These are phyloP conservation scores for Penicillium rolfsii DNA, from an alignment of 2,329 filamentous ascomycete species.

Conservation along the genomic window DNA sequence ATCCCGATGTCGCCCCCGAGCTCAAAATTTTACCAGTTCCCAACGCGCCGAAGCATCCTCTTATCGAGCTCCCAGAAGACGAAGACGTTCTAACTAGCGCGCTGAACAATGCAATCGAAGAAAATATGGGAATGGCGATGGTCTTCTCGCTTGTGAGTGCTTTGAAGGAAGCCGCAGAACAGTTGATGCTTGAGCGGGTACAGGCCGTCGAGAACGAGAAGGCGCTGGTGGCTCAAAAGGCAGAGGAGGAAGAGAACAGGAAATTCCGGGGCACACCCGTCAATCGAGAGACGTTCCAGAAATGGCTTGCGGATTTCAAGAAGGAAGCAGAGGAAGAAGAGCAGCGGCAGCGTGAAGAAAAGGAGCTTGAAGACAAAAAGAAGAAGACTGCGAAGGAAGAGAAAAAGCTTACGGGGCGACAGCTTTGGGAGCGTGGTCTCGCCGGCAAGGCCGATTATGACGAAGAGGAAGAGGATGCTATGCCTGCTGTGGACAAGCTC, in stretches of 20 bases:
- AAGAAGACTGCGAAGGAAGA: slow-evolving; percentile 70
- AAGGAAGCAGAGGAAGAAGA: slow-evolving; percentile 79
- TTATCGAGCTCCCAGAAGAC: slow-evolving; percentile 81
- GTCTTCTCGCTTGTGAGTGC: slow-evolving; percentile 86
- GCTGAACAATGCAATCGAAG: slow-evolving; percentile 76
- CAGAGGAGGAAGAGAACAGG: slow-evolving; percentile 88
- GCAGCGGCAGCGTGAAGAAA: slow-evolving; percentile 67
- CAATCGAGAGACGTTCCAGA: slow-evolving; percentile 80
- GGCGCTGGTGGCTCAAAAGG: slow-evolving; percentile 60
- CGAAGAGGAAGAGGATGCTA: slow-evolving; percentile 65
- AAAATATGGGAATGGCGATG: slow-evolving; percentile 98
- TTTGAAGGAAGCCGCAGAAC: slow-evolving; percentile 88
- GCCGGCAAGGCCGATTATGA: slow-evolving; percentile 68
- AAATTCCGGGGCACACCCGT: slow-evolving; percentile 94
- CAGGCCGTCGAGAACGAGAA: slow-evolving; percentile 60
- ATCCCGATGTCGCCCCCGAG: slow-evolving; percentile 83
- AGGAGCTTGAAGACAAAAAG: slow-evolving; percentile 77
- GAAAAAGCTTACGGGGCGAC: slow-evolving; percentile 69
- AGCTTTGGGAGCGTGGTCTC: slow-evolving; percentile 77
- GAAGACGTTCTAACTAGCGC: slow-evolving; percentile 71
- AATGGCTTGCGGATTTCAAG: slow-evolving; percentile 78
- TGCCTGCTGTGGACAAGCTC: slow-evolving; percentile 67
- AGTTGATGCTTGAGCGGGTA: slow-evolving; percentile 74
- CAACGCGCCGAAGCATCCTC: slow-evolving; percentile 69
- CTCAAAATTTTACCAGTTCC: slow-evolving; percentile 78